Evolutionary conservation across 768 basidiomycete species (phyloP), one percentile per base, ranked within the genome.

Genomic region (Russula emetica): DNA sequence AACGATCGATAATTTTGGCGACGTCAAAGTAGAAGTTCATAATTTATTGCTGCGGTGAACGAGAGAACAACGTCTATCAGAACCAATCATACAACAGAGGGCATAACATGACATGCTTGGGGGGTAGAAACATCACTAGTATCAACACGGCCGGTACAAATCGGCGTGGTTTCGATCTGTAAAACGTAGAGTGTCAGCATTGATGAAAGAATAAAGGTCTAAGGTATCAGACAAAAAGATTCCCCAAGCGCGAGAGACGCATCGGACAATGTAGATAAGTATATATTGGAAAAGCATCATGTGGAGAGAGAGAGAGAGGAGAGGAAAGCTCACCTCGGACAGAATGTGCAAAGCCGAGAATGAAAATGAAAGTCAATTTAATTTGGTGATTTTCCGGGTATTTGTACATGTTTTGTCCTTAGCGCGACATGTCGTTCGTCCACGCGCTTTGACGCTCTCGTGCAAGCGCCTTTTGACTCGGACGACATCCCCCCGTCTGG

Each of bases 21-120:
- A 93, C 92, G 74, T 92, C 87, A 78, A 93, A 93, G 78, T 97
- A 97, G 78, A 96, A 94, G 79, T 95, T 95, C 94, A 97, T 96
- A 67, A 55, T 63, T 58, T 60, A 68, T 66, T 69, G 68, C 67
- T 69, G 49, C 3, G 11, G 45, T 50, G 53, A 44, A 26, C 32
- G n/a, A 30, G 20, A 14, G 22, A 42, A 53, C 24, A 40, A n/a
- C 54, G 16, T 11, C 45, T 47, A 66, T 69, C 49, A 66, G 69
- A 51, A 11, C 54, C 45, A 47, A 24, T 18, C 24, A 13, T 51
- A 60, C 20, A 20, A 54, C 45, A 42, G 50, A 61, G 51, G 51
- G 38, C 47, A 40, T 61, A 30, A 14, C 44, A 50, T 60, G 20
- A 64, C 66, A 47, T 66, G 65, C 65, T 42, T 63, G 22, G 8